Evolutionary conservation across 441 rosid genomes (phyloP), one percentile per base, ranked within the genome.

Genomic region (Monsonia emarginata): DNA sequence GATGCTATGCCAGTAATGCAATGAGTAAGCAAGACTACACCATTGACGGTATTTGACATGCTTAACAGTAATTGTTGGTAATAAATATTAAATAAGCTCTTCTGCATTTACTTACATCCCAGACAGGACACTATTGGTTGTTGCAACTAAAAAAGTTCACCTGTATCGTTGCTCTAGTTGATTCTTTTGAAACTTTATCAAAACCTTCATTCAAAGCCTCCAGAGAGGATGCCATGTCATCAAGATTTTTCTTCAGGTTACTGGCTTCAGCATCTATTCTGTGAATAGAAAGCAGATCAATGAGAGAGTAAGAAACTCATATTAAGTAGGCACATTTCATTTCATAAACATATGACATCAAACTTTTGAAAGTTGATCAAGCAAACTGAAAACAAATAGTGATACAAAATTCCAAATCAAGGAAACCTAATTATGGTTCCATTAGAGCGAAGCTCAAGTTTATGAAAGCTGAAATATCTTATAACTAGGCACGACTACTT

Each of bases 231-330:
- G 71, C 80, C 68, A 84, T 65, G 66, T 73, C 73, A 63, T 82
- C 89, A 31, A 95, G 96, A 67, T 85, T 85, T 76, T 74, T 86
- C 85, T 86, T 88, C 74, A 95, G 78, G 63, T 69, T 67, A 58
- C 66, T 77, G 67, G 88, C 84, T 86, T 95, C 99, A 73, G 82
- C 88, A 81, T 95, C 91, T 75, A 89, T 86, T 80, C 99, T 93
- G 92, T 64, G 69, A 82, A 70, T 70, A 73, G 40, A 59, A 69
- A 69, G 66, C 48, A 72, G 40, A 70, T 48, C 40, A 82, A 63
- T 16, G 28, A 65, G 65, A 21, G 50, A 19, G 69, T 65, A 64
- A 79, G 61, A 69, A 72, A 75, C 22, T 7, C 21, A 52, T 19
- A 22, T 50, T n/a, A 8, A 52, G 40, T n/a, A n/a, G n/a, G 58